Percentiles rank a stretch among this genome's conserved stretches.
Evolutionary conservation across 805 yeast genomes (phyloP).

Genomic region (Ogataea chonburiensis): DNA sequence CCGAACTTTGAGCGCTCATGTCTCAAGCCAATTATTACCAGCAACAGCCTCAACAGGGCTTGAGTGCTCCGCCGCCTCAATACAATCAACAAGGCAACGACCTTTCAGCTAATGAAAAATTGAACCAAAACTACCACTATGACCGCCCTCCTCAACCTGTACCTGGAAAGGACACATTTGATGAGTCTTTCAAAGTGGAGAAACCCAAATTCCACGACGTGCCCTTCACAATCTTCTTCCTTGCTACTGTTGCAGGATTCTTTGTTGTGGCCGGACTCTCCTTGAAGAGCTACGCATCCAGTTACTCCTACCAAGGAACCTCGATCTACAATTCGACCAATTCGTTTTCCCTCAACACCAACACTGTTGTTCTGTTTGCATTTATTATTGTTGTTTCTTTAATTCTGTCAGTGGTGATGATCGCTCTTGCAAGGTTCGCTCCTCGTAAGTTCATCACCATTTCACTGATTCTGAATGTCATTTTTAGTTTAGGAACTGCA

Average conservation of each 20-base stretch:
- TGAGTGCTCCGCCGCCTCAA: slow-evolving; percentile 13
- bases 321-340: slow-evolving; percentile 55
- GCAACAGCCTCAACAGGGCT: slow-evolving; percentile 15
- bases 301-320: slow-evolving; percentile 56
- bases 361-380: slow-evolving; percentile 67
- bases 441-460: slow-evolving; percentile 67
- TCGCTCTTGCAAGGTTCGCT: slow-evolving; percentile 58
- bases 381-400: slow-evolving; percentile 63
- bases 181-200: slow-evolving; percentile 64
- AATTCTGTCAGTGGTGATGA: slow-evolving; percentile 54
- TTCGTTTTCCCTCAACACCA: slow-evolving; percentile 68
- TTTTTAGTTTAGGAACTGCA: slow-evolving; percentile 72
- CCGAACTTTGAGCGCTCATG: too few relatives aligned
- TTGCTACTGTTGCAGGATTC: slow-evolving; percentile 55
- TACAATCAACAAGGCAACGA: slow-evolving; percentile 15
- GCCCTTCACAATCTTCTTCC: slow-evolving; percentile 57
- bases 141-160: slow-evolving; percentile 32
- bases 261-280: slow-evolving; percentile 68
- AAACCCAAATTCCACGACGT: slow-evolving; percentile 67
- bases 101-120: slow-evolving; percentile 15
- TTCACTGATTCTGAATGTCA: slow-evolving; percentile 65
- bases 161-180: slow-evolving; percentile 44
- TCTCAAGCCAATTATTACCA: slow-evolving; percentile 12
- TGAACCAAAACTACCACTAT: slow-evolving; percentile 18
- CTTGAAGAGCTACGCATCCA: slow-evolving; percentile 58